Evolutionary conservation across 495 filamentous ascomycete genomes (phyloP).

Genomic region (Arthonia radiata): DNA sequence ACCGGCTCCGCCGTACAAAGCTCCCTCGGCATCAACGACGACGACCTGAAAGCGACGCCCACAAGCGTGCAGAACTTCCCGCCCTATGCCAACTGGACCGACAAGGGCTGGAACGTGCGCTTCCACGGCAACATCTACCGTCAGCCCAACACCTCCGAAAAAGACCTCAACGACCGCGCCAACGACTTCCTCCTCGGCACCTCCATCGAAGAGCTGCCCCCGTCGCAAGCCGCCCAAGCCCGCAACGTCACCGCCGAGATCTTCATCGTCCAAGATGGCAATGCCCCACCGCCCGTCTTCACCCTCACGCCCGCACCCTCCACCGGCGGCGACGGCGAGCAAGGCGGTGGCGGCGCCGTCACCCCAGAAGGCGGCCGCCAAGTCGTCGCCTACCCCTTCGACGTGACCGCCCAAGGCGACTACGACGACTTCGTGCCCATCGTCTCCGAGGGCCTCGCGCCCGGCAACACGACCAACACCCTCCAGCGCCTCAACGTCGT

Average conservation of each 20-base stretch:
- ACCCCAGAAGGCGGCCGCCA: constrained; percentile 30
- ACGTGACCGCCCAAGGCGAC: constrained; percentile 39
- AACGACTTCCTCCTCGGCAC: constrained; percentile 43
- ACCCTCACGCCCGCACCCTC: constrained; percentile 25
- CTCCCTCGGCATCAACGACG: constrained; percentile 29
- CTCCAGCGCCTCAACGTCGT: constrained; percentile 44
- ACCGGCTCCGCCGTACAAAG: constrained; percentile 31
- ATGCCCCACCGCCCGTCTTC: constrained; percentile 32
- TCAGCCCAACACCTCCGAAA: constrained; percentile 36
- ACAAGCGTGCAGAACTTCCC: constrained; percentile 51
- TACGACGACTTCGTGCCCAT: constrained; percentile 41
- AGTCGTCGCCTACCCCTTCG: constrained; percentile 26
- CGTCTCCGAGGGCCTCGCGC: constrained; percentile 20
- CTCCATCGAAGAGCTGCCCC: constrained; percentile 29
- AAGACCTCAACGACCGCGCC: constrained; percentile 37
- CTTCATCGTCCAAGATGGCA: constrained; percentile 42
- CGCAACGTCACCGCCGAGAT: constrained; percentile 48
- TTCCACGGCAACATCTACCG: constrained; percentile 65
- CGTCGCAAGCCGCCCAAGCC: constrained; percentile 34
- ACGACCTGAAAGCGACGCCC: constrained; percentile 31
- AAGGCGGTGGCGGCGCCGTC: constrained; percentile 25
- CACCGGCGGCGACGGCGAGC: constrained; percentile 22
- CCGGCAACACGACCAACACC: constrained; percentile 32
- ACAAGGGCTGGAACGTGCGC: constrained; percentile 45
- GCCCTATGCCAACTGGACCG: constrained; percentile 63